Evolutionary conservation across 2,329 filamentous ascomycete genomes (phyloP), one percentile per base, ranked within the genome.

Genomic region (Colletotrichum gloeosporioides): DNA sequence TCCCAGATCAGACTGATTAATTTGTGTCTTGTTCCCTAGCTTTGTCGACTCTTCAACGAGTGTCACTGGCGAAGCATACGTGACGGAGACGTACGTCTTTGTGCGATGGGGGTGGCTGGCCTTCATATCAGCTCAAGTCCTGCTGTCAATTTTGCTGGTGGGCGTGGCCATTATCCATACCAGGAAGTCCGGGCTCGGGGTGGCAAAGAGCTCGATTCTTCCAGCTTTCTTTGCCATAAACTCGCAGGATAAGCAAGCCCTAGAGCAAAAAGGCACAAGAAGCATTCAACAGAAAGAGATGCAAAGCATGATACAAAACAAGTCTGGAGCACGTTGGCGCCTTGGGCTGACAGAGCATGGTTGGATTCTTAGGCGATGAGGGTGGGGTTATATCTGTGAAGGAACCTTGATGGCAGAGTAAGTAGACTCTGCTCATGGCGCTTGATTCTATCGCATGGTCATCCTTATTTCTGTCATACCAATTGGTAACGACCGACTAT

Each of bases 61-160:
- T 12, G 62, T 59, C 15, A 55, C 57, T 8, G 75, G 69, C n/a
- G 49, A 74, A 16, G 66, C 62, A 6, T 44, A 75, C 32, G 27
- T 57, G 8, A 18, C n/a, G 15, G 69, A 77, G 61, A 75, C 73
- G 1, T 78, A 70, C 22, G 75, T 79, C 13, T 6, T 59, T 8
- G 73, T 79, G 5, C 73, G 78, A 18, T 79, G 78, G 78, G 66
- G 66, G 7, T 79, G 78, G 78, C 72, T 79, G 4, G 62, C 71
- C 1, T 75, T 79, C n/a, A 53, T 79, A 7, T 77, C 77, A 8
- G 62, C 69, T 12, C 79, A 79, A 63, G 65, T 77, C 29, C 70
- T 12, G 15, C 67, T 80, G 7, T 68, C 79, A 8, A 59, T 77
- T 2, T 29, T 73, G 2, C 72, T 79, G 10, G 29, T 80, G 27